Conservation (phyloP, 257 asterid species). For the Echium plantagineum region DNA sequence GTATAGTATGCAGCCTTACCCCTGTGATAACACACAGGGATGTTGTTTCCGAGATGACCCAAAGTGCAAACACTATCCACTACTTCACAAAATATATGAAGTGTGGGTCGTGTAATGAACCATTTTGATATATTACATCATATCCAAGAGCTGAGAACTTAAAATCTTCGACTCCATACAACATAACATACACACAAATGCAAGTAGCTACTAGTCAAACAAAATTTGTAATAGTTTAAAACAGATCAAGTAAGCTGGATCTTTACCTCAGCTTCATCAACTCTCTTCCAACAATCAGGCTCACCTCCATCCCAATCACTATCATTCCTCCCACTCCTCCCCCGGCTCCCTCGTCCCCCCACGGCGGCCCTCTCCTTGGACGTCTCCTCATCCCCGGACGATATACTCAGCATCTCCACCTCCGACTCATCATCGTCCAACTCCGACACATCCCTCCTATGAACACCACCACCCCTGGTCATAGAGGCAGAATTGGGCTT, state of each 20-base stretch:
- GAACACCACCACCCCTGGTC: slow-evolving; percentile 19
- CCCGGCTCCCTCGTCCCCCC: slow-evolving; percentile 5
- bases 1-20: too few relatives aligned
- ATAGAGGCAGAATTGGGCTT: slow-evolving; percentile 9
- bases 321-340: slow-evolving; percentile 47
- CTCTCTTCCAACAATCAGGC: slow-evolving; percentile 88
- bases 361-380: slow-evolving; percentile 25
- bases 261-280: slow-evolving; percentile 78
- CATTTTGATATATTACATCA: too few relatives aligned
- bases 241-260: background rate
- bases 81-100: too few relatives aligned
- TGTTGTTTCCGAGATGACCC: too few relatives aligned
- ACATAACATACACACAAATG: too few relatives aligned
- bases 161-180: too few relatives aligned
- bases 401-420: slow-evolving; percentile 91
- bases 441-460: slow-evolving; percentile 20
- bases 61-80: too few relatives aligned
- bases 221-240: too few relatives aligned
- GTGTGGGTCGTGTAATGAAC: too few relatives aligned
- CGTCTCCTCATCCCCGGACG: slow-evolving; percentile 85
- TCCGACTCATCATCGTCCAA: slow-evolving; percentile 82
- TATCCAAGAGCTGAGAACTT: too few relatives aligned
- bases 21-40: too few relatives aligned
- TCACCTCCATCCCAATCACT: slow-evolving; percentile 76
- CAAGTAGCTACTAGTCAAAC: too few relatives aligned